Conservation (phyloP, 441 rosid species). For the Cnidoscolus chayamansa region DNA sequence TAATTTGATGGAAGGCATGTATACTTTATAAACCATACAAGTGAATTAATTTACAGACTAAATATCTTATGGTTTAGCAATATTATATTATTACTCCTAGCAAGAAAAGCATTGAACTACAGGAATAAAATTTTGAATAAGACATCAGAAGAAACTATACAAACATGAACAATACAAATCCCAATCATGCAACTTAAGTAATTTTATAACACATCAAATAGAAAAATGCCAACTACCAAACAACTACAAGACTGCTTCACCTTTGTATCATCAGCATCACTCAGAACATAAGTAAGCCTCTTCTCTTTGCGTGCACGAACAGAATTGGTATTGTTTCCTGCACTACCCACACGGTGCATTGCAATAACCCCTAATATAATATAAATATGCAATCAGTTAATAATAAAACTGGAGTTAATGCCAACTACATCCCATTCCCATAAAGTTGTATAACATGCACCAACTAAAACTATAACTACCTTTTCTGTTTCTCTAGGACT, state of each 20-base stretch:
- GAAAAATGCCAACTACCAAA: not conserved
- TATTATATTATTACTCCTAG: not conserved
- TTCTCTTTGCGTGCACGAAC: constrained; percentile 97
- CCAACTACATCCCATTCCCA: not conserved
- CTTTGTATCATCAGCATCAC: constrained; percentile 73
- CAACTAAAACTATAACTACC: not conserved
- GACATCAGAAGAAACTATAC: not conserved
- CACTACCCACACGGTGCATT: constrained; percentile 99
- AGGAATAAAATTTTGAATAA: constrained; percentile 1
- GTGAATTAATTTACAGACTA: not conserved
- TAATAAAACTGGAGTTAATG: not conserved
- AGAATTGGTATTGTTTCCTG: constrained; percentile 85
- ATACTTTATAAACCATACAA: not conserved
- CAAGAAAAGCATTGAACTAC: not conserved
- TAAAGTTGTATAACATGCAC: not conserved
- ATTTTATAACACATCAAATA: not conserved
- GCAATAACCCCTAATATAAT: constrained; percentile 32
- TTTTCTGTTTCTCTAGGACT: too few relatives aligned
- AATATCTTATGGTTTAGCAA: not conserved
- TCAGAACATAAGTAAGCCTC: constrained; percentile 88
- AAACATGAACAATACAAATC: not conserved
- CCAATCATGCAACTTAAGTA: not conserved
- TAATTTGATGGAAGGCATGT: not conserved
- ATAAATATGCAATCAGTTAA: constrained; percentile 4
- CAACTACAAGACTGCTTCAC: constrained; percentile 33